Evolutionary conservation across 768 basidiomycete genomes (phyloP).

Genomic region (Suillus variegatus): DNA sequence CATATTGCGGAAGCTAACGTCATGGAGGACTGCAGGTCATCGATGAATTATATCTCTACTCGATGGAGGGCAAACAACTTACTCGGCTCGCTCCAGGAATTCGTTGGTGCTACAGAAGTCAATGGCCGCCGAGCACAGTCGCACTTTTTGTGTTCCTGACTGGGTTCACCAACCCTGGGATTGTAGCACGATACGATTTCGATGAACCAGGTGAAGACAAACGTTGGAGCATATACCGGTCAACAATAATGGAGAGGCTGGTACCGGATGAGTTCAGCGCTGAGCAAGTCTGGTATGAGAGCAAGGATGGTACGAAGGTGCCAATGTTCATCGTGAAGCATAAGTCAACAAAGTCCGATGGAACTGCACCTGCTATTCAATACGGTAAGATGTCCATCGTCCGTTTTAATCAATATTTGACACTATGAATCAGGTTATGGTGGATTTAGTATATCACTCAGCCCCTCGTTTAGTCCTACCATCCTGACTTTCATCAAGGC

Average conservation of each 20-base stretch:
- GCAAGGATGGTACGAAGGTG: slow-evolving; percentile 77
- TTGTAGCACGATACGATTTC: slow-evolving; percentile 66
- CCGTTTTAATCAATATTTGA: neutral
- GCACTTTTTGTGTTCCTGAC: slow-evolving; percentile 65
- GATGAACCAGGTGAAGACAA: slow-evolving; percentile 37
- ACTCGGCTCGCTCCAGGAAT: slow-evolving; percentile 61
- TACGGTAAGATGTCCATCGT: slow-evolving; percentile 50
- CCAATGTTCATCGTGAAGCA: slow-evolving; percentile 88
- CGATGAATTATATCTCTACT: slow-evolving; percentile 77
- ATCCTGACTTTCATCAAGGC: slow-evolving; percentile 73
- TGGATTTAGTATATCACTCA: slow-evolving; percentile 74
- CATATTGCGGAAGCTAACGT: neutral
- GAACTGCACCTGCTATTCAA: slow-evolving; percentile 74
- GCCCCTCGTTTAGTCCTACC: slow-evolving; percentile 70
- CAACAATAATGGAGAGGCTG: slow-evolving; percentile 60
- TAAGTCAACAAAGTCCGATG: slow-evolving; percentile 67
- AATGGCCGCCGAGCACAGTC: slow-evolving; percentile 50
- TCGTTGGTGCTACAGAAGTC: slow-evolving; percentile 66
- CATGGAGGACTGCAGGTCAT: slow-evolving; percentile 51
- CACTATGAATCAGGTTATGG: slow-evolving; percentile 58
- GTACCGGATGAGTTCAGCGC: slow-evolving; percentile 67
- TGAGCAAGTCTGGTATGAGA: slow-evolving; percentile 77
- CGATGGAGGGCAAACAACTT: slow-evolving; percentile 51
- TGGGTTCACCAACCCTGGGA: slow-evolving; percentile 74
- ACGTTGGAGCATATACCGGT: slow-evolving; percentile 59